Percentiles rank a stretch among this genome's conserved stretches.
These are phyloP conservation scores for Syzygium aromaticum DNA, from an alignment of 345 rosid genomes.

Conservation along the genomic window DNA sequence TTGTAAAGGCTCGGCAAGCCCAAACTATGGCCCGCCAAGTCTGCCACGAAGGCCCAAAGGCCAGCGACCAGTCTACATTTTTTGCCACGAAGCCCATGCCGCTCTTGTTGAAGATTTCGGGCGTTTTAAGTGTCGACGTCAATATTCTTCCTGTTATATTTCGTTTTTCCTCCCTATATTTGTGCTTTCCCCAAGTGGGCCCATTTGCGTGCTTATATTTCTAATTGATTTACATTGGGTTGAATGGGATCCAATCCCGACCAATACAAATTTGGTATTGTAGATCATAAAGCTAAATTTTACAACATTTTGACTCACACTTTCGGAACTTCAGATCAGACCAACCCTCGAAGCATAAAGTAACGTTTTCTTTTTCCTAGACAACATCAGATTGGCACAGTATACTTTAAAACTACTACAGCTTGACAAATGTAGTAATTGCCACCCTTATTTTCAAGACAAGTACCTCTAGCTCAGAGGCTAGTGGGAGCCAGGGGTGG, in stretches of 20 bases:
- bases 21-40: background rate
- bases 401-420: background rate
- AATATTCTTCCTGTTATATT: background rate
- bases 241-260: background rate
- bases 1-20: background rate
- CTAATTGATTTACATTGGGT: background rate
- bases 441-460: background rate
- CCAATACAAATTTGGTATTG: background rate
- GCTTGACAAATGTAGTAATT: background rate
- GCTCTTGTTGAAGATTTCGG: background rate
- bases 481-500: background rate
- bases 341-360: background rate
- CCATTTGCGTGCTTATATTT: background rate
- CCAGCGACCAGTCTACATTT: background rate
- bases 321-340: background rate
- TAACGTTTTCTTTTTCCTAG: background rate
- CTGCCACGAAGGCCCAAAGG: background rate
- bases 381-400: background rate
- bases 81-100: background rate
- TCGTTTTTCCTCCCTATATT: background rate
- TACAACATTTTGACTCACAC: background rate
- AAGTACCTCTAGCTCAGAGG: background rate
- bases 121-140: background rate
- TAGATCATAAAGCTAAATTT: background rate
- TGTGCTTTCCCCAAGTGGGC: background rate